Conservation (phyloP, 2,329 filamentous ascomycete species). For the Rhinocladiella mackenziei region DNA sequence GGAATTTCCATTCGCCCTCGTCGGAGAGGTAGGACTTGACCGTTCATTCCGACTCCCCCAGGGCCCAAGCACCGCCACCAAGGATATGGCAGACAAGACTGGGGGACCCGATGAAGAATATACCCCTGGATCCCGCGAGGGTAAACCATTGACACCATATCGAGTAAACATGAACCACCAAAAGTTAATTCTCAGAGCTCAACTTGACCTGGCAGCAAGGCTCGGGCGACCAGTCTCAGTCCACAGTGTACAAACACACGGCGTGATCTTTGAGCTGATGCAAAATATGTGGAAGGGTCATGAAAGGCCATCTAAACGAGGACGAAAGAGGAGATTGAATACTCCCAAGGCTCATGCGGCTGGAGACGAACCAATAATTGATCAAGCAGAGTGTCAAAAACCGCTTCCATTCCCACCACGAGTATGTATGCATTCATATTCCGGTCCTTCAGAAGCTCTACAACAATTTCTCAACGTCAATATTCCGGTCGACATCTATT, state of each 20-base stretch:
- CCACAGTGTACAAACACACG: conserved; percentile 62
- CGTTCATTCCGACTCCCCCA: conserved; percentile 58
- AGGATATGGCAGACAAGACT: conserved; percentile 36
- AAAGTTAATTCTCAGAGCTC: conserved; percentile 53
- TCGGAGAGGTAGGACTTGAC: conserved; percentile 62
- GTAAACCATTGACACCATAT: conserved; percentile 55
- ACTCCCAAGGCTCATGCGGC: conserved; percentile 34
- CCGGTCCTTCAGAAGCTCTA: conserved; percentile 68
- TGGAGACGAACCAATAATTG: too few species aligned
- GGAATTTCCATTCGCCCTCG: conserved; percentile 52
- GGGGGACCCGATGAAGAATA: conserved; percentile 37
- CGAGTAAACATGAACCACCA: conserved; percentile 57
- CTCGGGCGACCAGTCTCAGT: conserved; percentile 55
- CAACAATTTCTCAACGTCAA: conserved; percentile 71
- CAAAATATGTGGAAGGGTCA: conserved; percentile 56
- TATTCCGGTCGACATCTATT: conserved; percentile 73
- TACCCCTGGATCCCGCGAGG: conserved; percentile 59
- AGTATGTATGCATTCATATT: conserved; percentile 92
- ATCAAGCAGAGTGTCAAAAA: conserved; percentile 21
- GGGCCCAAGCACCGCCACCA: conserved; percentile 40
- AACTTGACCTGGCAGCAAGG: conserved; percentile 57
- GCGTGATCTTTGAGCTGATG: conserved; percentile 54
- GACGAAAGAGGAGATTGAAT: conserved; percentile 38
- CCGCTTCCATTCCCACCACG: conserved; percentile 72
- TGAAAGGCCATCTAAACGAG: conserved; percentile 52